These are phyloP conservation scores for Ceratocystis cacaofunesta DNA, from an alignment of 2,329 filamentous ascomycete species.

Conservation along the genomic window DNA sequence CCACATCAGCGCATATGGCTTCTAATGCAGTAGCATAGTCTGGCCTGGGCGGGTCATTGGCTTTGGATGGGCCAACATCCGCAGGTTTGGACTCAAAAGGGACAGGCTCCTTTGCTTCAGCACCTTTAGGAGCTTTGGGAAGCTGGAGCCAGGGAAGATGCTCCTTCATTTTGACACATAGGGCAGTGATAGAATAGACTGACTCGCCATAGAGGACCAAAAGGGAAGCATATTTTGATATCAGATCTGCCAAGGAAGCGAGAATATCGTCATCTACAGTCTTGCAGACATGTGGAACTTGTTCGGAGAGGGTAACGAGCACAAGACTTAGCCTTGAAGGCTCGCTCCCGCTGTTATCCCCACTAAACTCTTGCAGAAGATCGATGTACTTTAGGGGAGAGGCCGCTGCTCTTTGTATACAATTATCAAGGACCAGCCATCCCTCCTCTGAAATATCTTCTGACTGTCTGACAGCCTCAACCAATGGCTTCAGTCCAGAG, in stretches of 20 bases:
- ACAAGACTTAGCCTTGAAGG: conserved; percentile 40
- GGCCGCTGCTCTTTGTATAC: conserved; percentile 55
- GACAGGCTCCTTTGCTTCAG: neutral
- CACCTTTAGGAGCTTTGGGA: conserved; percentile 6
- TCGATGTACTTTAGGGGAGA: conserved; percentile 77
- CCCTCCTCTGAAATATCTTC: conserved; percentile 29
- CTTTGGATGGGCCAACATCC: conserved; percentile 3
- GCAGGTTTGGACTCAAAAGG: neutral
- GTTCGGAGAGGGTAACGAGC: conserved; percentile 56
- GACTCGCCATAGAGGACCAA: conserved; percentile 37
- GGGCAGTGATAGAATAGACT: conserved; percentile 20
- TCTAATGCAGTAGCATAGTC: conserved; percentile 9
- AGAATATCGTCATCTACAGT: conserved; percentile 31
- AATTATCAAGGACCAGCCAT: conserved; percentile 69
- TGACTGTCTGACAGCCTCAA: conserved; percentile 13
- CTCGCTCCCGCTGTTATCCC: conserved; percentile 21
- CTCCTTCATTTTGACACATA: conserved; percentile 24
- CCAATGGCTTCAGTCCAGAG: conserved; percentile 11
- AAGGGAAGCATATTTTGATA: conserved; percentile 42
- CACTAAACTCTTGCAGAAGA: conserved; percentile 37
- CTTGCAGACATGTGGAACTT: conserved; percentile 54
- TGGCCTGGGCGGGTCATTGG: neutral
- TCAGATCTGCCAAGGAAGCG: conserved; percentile 38
- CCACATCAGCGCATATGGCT: neutral
- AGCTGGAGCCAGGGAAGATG: conserved; percentile 20